A percentile compares a stretch with the other conserved stretches of the same genome.
phyloP scores from a whole-genome alignment of 2,329 filamentous ascomycete species.

The Rachicladosporium sp. region DNA sequence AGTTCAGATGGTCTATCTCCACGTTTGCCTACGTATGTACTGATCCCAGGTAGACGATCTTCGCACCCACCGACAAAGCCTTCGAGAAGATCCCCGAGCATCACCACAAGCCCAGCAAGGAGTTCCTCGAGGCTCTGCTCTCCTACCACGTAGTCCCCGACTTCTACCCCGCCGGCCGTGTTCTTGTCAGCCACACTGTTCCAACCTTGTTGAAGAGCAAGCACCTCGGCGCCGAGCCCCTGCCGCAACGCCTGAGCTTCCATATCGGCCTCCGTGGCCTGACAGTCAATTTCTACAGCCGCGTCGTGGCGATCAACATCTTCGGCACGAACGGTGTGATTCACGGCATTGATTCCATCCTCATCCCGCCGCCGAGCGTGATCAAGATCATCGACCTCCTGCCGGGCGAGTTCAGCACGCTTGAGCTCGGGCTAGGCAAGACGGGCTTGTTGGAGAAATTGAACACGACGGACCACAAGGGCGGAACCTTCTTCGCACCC shows the following conservation, averaged over 20 bases:
- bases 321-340: constrained; percentile 68
- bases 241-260: constrained; percentile 57
- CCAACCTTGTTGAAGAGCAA: constrained; percentile 52
- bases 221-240: constrained; percentile 47
- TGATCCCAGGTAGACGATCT: constrained; percentile 44
- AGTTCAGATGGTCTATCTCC: neutral
- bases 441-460: constrained; percentile 56
- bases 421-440: constrained; percentile 60
- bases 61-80: constrained; percentile 65
- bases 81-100: constrained; percentile 54
- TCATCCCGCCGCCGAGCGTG: constrained; percentile 61
- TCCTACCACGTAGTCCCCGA: constrained; percentile 64
- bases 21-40: neutral
- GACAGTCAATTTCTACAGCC: constrained; percentile 64
- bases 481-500: constrained; percentile 70
- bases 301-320: constrained; percentile 57
- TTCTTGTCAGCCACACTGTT: constrained; percentile 62
- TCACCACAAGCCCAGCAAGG: constrained; percentile 51
- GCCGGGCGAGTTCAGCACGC: constrained; percentile 64
- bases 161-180: constrained; percentile 50
- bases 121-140: constrained; percentile 56
- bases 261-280: constrained; percentile 52
- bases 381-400: constrained; percentile 52
- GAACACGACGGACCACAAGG: constrained; percentile 42
- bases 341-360: constrained; percentile 60